These are phyloP conservation scores for Fragilaria crotonensis DNA, from an alignment of 108 stramenopile genomes.

Conservation along the genomic window DNA sequence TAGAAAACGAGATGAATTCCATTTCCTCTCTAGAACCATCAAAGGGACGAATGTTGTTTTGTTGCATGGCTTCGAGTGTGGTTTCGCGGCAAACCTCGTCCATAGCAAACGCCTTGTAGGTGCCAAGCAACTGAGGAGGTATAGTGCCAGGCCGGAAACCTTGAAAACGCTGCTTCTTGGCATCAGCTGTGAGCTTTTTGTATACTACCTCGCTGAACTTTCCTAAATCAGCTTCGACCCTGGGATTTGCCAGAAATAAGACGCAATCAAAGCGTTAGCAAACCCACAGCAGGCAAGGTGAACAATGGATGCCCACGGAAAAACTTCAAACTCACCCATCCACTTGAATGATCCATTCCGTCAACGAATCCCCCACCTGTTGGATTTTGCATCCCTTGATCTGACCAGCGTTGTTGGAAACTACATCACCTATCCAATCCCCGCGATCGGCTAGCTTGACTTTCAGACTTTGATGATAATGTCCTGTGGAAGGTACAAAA, in stretches of 20 bases:
- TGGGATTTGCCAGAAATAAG: slow-evolving; percentile 9
- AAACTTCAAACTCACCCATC: slow-evolving; percentile 39
- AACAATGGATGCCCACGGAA: not conserved
- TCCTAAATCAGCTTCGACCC: slow-evolving; percentile 69
- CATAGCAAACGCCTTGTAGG: slow-evolving; percentile 76
- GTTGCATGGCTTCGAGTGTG: slow-evolving; percentile 73
- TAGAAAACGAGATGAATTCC: slow-evolving; percentile 34
- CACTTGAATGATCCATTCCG: slow-evolving; percentile 59
- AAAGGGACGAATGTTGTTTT: slow-evolving; percentile 78
- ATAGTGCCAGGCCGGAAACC: slow-evolving; percentile 82
- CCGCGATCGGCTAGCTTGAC: too few species aligned
- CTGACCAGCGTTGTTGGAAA: slow-evolving; percentile 31
- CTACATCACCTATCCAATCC: slow-evolving; percentile 63
- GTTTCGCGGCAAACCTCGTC: slow-evolving; percentile 78
- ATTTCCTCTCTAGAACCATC: slow-evolving; percentile 49
- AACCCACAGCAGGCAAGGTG: slow-evolving; percentile 1
- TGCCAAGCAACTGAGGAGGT: slow-evolving; percentile 67
- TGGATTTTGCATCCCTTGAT: slow-evolving; percentile 53
- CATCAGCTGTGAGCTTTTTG: slow-evolving; percentile 63
- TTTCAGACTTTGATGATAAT: not conserved
- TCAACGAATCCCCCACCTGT: slow-evolving; percentile 32
- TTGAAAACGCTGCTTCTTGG: slow-evolving; percentile 64
- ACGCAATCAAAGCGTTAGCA: not conserved
- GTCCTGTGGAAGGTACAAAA: too few species aligned
- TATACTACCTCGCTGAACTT: slow-evolving; percentile 66